A percentile compares a stretch with the other conserved stretches of the same genome.
phyloP scores from a whole-genome alignment of 257 asterid genomes.

The Eustoma russellianum region DNA sequence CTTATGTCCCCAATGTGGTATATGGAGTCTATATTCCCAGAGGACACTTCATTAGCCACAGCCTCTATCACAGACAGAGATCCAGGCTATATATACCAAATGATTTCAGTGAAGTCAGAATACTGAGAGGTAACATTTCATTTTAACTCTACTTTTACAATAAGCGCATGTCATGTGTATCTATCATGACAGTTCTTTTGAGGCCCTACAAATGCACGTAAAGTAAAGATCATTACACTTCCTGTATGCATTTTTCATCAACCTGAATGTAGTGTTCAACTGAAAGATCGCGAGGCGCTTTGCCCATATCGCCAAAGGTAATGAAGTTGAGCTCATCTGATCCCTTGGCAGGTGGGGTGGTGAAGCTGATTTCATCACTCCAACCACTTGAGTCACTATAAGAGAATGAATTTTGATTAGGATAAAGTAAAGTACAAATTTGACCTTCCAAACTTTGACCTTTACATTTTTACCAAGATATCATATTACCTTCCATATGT shows the following conservation, averaged over 20 bases:
- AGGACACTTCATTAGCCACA: constrained; percentile 37
- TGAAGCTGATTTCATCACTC: constrained; percentile 48
- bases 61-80: constrained; percentile 55
- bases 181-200: no score
- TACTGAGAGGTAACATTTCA: no score
- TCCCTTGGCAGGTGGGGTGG: constrained; percentile 70
- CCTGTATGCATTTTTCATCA: neutral
- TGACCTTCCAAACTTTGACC: no score
- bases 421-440: no score
- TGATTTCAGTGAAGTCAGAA: no score
- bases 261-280: constrained; percentile 78
- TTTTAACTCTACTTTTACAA: no score
- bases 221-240: no score
- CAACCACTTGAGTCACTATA: constrained; percentile 62
- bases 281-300: constrained; percentile 72
- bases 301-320: constrained; percentile 93
- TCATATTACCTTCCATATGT: constrained; percentile 72
- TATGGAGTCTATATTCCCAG: constrained; percentile 46
- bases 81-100: constrained; percentile 46
- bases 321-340: constrained; percentile 45
- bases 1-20: constrained; percentile 95
- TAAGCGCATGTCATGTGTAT: no score
- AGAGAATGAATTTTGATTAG: no score
- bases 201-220: no score
- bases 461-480: no score